Conservation (phyloP, 2,329 filamentous ascomycete species). For the Ophiocordyceps camponoti-floridani region DNA sequence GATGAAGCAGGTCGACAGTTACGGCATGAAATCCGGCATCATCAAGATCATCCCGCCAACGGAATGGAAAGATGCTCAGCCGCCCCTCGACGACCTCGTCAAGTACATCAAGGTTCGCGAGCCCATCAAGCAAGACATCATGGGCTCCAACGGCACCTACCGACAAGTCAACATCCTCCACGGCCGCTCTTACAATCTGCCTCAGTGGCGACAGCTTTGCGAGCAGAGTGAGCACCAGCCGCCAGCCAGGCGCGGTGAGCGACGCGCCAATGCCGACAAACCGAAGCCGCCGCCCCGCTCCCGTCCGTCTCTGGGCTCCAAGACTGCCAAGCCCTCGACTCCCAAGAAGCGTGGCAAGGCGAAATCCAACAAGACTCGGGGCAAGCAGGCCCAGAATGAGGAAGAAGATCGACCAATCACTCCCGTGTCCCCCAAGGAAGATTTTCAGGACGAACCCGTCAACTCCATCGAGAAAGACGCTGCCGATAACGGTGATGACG, state of each 20-base stretch:
- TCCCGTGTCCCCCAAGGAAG: constrained; percentile 33
- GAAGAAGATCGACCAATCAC: constrained; percentile 39
- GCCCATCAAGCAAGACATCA: constrained; percentile 95
- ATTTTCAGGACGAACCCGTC: constrained; percentile 16
- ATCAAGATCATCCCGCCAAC: constrained; percentile 86
- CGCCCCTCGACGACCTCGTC: constrained; percentile 64
- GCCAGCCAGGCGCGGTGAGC: constrained; percentile 73
- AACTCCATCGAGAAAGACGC: constrained; percentile 33
- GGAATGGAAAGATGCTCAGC: constrained; percentile 78
- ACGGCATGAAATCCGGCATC: constrained; percentile 95
- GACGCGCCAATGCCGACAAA: constrained; percentile 43
- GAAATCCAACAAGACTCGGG: constrained; percentile 18
- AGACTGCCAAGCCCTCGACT: constrained; percentile 12
- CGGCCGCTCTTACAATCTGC: constrained; percentile 87
- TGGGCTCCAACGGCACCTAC: constrained; percentile 87
- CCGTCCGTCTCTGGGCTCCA: constrained; percentile 17
- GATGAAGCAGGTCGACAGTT: constrained; percentile 73
- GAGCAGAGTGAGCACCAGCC: constrained; percentile 93
- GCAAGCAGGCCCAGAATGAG: constrained; percentile 18
- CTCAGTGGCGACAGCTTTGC: constrained; percentile 86
- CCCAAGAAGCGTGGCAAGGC: constrained; percentile 22
- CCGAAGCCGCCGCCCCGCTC: constrained; percentile 23
- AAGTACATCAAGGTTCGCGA: constrained; percentile 91
- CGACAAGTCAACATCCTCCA: constrained; percentile 96
- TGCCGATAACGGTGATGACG: constrained; percentile 23